A percentile compares a stretch with the other conserved stretches of the same genome.
These are phyloP conservation scores for Entomortierella chlamydospora DNA, from an alignment of 192 early-diverging fungal genomes.

Conservation along the genomic window DNA sequence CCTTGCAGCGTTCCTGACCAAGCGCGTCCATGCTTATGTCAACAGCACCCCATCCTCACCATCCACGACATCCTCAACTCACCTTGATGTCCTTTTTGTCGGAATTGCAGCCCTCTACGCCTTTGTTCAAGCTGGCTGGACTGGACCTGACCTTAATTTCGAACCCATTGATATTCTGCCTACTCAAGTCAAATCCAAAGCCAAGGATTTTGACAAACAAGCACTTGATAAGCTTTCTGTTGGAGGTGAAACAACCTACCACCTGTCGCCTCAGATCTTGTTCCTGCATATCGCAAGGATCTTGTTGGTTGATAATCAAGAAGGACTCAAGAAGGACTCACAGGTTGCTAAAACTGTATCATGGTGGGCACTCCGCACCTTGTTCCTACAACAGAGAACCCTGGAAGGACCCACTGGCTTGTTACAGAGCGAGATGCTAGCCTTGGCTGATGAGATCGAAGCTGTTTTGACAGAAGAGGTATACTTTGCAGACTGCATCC, in stretches of 20 bases:
- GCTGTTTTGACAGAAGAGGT: slow-evolving; percentile 32
- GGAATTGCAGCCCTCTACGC: slow-evolving; percentile 79
- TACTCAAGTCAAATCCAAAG: slow-evolving; percentile 44
- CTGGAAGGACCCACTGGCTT: slow-evolving; percentile 71
- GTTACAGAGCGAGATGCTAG: slow-evolving; percentile 62
- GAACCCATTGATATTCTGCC: slow-evolving; percentile 72
- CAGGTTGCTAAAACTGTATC: slow-evolving; percentile 54
- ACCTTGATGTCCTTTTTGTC: slow-evolving; percentile 62
- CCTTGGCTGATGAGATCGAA: slow-evolving; percentile 30
- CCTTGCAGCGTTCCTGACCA: slow-evolving; percentile 53
- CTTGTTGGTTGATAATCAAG: slow-evolving; percentile 69
- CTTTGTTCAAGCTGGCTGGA: slow-evolving; percentile 92
- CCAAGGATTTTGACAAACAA: slow-evolving; percentile 55
- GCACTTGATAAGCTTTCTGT: slow-evolving; percentile 67
- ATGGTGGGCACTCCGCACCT: slow-evolving; percentile 83
- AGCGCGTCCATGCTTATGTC: slow-evolving; percentile 55
- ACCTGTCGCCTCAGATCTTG: slow-evolving; percentile 74
- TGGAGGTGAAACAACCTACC: slow-evolving; percentile 90
- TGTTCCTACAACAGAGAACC: slow-evolving; percentile 82
- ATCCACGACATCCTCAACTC: slow-evolving; percentile 22
- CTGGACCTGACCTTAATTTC: slow-evolving; percentile 79
- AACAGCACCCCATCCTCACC: not conserved
- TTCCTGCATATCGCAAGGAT: slow-evolving; percentile 75
- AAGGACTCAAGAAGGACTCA: slow-evolving; percentile 27
- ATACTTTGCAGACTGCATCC: slow-evolving; percentile 1